These are phyloP conservation scores for Aurinia saxatilis DNA, from an alignment of 345 rosid species.

Conservation along the genomic window DNA sequence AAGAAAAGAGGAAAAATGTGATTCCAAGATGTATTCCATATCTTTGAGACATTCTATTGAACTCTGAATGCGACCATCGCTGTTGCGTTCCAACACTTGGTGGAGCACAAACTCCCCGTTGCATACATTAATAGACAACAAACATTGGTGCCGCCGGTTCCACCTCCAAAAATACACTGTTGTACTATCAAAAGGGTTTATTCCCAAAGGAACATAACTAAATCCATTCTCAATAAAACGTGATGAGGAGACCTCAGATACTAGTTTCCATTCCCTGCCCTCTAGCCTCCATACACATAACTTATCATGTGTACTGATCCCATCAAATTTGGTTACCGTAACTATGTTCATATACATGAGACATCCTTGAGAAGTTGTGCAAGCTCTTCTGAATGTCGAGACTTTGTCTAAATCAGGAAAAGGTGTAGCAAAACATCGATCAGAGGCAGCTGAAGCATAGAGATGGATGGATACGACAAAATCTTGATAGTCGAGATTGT, in stretches of 20 bases:
- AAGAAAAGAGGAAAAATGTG: background rate
- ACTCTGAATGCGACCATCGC: background rate
- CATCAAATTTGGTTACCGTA: background rate
- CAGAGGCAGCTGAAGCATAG: background rate
- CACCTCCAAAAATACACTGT: background rate
- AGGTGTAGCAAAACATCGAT: background rate
- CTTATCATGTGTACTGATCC: background rate
- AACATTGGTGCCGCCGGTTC: background rate
- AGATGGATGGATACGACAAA: background rate
- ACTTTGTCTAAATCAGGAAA: background rate
- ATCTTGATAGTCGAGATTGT: background rate
- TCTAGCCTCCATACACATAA: constrained; percentile 3
- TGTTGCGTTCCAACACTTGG: background rate
- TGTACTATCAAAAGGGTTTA: background rate
- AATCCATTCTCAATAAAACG: background rate
- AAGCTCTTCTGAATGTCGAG: background rate
- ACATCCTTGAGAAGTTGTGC: background rate
- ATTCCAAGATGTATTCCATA: background rate
- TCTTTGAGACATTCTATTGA: background rate
- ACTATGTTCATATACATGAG: constrained; percentile 2
- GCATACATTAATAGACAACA: background rate
- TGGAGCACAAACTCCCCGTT: background rate
- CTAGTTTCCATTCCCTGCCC: background rate
- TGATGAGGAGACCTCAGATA: background rate
- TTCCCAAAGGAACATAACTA: background rate